phyloP scores from a whole-genome alignment of 305 asterid genomes.

The Nicotiana rustica region DNA sequence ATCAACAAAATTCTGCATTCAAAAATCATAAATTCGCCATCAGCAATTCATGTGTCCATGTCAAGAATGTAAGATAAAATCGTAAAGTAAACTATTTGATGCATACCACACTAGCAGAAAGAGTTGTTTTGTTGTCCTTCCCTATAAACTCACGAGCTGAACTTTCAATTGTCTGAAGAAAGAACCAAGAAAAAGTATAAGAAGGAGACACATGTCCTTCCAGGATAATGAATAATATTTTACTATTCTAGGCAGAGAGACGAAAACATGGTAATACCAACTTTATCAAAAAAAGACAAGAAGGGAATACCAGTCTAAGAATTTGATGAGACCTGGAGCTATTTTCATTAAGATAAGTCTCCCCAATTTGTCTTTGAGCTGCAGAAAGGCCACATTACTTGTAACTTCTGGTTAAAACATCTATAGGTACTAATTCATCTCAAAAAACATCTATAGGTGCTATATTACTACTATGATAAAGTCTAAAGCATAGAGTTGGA shows the following conservation, averaged over 20 bases:
- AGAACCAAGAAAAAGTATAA: conserved; percentile 33
- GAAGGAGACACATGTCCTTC: background rate
- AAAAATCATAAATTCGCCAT: conserved; percentile 39
- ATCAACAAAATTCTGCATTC: conserved; percentile 95
- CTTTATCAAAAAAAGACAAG: conserved; percentile 9
- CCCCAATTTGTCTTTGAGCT: conserved; percentile 93
- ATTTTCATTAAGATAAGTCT: conserved; percentile 87
- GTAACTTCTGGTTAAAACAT: conserved; percentile 29
- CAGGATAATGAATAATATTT: conserved; percentile 16
- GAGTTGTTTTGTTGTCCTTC: conserved; percentile 94
- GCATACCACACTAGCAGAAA: conserved; percentile 94
- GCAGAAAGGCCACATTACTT: conserved; percentile 36
- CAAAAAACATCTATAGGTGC: conserved; percentile 11
- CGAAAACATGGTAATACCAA: conserved; percentile 1
- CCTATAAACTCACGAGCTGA: conserved; percentile 96
- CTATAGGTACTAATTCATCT: background rate
- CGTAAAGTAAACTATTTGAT: conserved; percentile 33
- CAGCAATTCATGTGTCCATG: conserved; percentile 28
- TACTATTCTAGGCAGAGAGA: conserved; percentile 1
- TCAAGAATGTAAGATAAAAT: background rate
- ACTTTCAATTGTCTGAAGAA: conserved; percentile 93
- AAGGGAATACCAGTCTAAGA: conserved; percentile 80
- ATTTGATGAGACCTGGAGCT: conserved; percentile 99
- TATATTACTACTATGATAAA: background rate
- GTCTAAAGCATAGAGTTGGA: background rate